Conservation (phyloP, 1,284 basidiomycete species). For the Sanghuangporus baumii region DNA sequence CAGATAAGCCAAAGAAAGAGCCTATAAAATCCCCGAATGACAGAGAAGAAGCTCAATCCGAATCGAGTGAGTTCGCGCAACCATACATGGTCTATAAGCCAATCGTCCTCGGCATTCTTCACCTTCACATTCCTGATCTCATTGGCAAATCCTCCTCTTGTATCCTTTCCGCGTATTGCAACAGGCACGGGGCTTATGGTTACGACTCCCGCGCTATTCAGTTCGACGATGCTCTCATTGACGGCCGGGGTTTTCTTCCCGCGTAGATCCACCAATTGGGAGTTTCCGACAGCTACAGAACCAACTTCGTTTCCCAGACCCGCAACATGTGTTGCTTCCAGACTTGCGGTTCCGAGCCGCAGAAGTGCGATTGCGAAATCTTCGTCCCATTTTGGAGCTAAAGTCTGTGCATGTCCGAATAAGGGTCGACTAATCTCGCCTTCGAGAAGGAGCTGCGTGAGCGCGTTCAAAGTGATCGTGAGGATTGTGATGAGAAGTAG, state of each 20-base stretch:
- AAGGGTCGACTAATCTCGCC: constrained; percentile 41
- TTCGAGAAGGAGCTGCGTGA: constrained; percentile 60
- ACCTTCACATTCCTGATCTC: constrained; percentile 44
- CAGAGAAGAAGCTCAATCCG: constrained; percentile 11
- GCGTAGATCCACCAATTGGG: constrained; percentile 12
- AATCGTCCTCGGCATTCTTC: constrained; percentile 29
- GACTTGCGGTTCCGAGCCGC: constrained; percentile 63
- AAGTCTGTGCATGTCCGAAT: constrained; percentile 38
- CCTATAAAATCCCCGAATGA: constrained; percentile 9
- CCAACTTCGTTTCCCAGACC: constrained; percentile 72
- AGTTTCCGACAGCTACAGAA: constrained; percentile 36
- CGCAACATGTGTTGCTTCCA: constrained; percentile 64
- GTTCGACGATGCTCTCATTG: constrained; percentile 32
- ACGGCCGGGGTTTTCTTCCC: constrained; percentile 5
- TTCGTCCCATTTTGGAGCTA: constrained; percentile 54
- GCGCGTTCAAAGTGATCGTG: constrained; percentile 49
- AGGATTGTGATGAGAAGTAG: constrained; percentile 50
- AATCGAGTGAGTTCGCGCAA: constrained; percentile 34
- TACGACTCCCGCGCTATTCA: constrained; percentile 39
- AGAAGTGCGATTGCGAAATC: constrained; percentile 68
- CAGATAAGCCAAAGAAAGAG: constrained; percentile 14
- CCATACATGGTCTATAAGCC: constrained; percentile 42
- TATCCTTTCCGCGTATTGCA: constrained; percentile 23
- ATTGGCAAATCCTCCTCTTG: constrained; percentile 37
- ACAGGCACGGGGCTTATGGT: constrained; percentile 33